phyloP scores from a whole-genome alignment of 2,329 filamentous ascomycete genomes.

The Nigrograna mackinnonii region DNA sequence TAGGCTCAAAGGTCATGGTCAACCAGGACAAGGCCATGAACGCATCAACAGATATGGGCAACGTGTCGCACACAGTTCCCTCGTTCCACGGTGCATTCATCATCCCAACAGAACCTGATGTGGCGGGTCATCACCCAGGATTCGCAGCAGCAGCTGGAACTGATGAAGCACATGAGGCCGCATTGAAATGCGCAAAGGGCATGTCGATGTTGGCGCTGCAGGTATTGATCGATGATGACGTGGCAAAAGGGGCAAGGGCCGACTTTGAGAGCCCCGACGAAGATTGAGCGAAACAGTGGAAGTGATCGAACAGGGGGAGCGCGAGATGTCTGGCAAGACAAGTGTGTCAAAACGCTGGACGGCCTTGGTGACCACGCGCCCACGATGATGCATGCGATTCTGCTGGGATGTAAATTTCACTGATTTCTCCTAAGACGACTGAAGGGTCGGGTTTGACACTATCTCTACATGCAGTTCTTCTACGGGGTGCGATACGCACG shows the following conservation, averaged over 20 bases:
- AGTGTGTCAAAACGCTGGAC: no score
- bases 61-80: constrained; percentile 53
- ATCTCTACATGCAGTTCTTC: no score
- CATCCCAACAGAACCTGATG: constrained; percentile 43
- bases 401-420: no score
- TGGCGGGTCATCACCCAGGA: constrained; percentile 43
- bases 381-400: no score
- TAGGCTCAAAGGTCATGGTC: constrained; percentile 43
- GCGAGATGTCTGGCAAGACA: no score
- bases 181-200: constrained; percentile 50
- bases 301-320: no score
- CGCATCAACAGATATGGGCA: constrained; percentile 56
- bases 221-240: constrained; percentile 17
- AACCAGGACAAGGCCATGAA: constrained; percentile 44
- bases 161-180: constrained; percentile 42
- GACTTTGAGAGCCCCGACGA: constrained; percentile 19
- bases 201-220: constrained; percentile 39
- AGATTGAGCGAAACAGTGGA: not conserved
- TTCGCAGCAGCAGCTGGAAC: constrained; percentile 52
- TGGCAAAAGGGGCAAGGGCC: constrained; percentile 12
- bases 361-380: no score
- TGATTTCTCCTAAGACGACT: no score
- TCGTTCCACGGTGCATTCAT: constrained; percentile 54
- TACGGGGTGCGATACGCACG: no score
- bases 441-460: no score